A percentile compares a stretch with the other conserved stretches of the same genome.
phyloP scores from a whole-genome alignment of 2,329 filamentous ascomycete genomes.

The Ceratocystis smalleyi region DNA sequence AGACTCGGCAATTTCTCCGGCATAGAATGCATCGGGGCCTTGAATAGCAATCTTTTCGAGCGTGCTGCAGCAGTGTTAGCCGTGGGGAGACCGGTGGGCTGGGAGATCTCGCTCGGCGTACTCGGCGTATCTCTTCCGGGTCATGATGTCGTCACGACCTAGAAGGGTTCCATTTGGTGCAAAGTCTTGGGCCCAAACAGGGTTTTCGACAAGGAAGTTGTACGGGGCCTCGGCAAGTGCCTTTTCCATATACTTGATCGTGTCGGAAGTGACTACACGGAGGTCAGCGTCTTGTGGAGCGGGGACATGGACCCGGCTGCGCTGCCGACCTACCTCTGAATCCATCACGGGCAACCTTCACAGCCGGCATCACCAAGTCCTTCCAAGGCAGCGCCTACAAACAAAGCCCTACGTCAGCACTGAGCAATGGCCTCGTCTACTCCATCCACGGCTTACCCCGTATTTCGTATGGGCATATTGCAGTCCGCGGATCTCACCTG shows the following conservation, averaged over 20 bases:
- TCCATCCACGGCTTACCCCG: conserved; percentile 30
- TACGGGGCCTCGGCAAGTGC: conserved; percentile 17
- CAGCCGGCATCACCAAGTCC: conserved; percentile 56
- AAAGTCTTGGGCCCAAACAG: conserved; percentile 75
- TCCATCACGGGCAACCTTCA: conserved; percentile 56
- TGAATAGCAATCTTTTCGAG: conserved; percentile 60
- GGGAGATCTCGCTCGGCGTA: conserved; percentile 20
- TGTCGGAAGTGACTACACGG: conserved; percentile 48
- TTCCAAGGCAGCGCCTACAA: conserved; percentile 43
- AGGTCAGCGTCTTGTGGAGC: conserved; percentile 16
- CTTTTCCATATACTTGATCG: conserved; percentile 54
- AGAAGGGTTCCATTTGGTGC: conserved; percentile 65
- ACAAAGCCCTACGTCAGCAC: neutral
- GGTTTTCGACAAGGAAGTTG: conserved; percentile 59
- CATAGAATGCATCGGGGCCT: conserved; percentile 61
- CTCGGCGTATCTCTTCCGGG: conserved; percentile 59
- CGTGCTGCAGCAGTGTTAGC: conserved; percentile 29
- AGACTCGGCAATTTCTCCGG: conserved; percentile 54
- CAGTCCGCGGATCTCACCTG: conserved; percentile 62
- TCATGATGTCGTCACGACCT: conserved; percentile 60
- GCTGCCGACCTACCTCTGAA: conserved; percentile 35
- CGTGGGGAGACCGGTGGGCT: neutral
- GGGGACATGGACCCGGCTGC: neutral
- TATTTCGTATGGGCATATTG: conserved; percentile 62
- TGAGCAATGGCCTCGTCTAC: neutral